Evolutionary conservation across 139 green algal genomes (phyloP), one percentile per base, ranked within the genome.

Genomic region (Chlamydomonas schloesseri): DNA sequence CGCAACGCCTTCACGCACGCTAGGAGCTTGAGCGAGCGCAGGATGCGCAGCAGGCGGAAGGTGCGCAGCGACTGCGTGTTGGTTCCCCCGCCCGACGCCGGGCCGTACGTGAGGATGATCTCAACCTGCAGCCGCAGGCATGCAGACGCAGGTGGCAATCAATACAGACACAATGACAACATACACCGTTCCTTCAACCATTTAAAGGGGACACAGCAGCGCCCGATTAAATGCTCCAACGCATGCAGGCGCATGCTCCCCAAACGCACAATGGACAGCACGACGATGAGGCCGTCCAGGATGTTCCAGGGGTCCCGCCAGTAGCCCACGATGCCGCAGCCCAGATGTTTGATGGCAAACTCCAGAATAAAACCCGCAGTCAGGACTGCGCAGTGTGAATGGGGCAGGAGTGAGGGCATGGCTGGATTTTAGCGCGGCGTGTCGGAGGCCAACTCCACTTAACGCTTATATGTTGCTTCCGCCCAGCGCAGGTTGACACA

Each of bases 261-360:
- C 42, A 50, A 5, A 50, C 42, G 86, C 71, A 88, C 74, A 4
- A 88, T 24, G 17, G 33, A 58, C 9, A 88, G 36, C 46, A 90
- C 73, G n/a, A 93, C 84, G 65, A 94, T 90, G 47, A 88, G 28
- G 31, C 91, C 89, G 73, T 95, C 91, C 47, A 95, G 82, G 23
- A 90, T 58, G 81, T 95, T 94, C 91, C 92, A 97, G 33, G 83
- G 34, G 29, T 88, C 82, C 24, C 91, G 86, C 33, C 94, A 72
- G 83, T 96, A 97, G 76, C 88, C 79, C 62, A 87, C 84, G 15
- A 71, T 15, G n/a, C 84, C 84, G 26, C 84, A 17, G n/a, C 74
- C 74, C 33, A 88, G 2, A 50, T 88, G 84, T 65, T 88, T 88
- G 33, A 88, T 21, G 20, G 90, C 10, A 83, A 93, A 91, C 88